Base-by-base conservation (phyloP, 805 yeast genomes). In the Blastobotrys peoriensis region DNA sequence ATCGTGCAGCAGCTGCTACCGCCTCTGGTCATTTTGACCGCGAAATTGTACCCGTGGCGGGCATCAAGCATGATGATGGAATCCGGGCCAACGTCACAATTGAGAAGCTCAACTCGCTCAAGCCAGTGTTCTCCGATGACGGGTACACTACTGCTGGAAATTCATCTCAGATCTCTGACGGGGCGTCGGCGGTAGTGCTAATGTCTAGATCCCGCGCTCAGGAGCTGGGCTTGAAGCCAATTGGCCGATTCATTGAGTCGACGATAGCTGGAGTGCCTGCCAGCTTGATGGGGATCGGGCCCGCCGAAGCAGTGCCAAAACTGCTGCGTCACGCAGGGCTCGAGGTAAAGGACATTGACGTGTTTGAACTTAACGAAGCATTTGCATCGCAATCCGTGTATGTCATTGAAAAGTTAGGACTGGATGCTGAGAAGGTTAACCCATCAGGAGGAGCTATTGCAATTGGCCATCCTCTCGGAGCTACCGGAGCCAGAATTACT, bases 371-470 rank as follows among this genome's bases (percentile, higher is more conserved):
- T 61, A 87, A 86, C 65, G 95, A 86, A 70, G 95, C 95, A 10
- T 86, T 87, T 66, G 81, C 95, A 5, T 91, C 83, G 46, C 95
- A 86, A 52, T 94, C 95, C 46, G 63, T 87, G 54, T 91, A 94
- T 45, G 85, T 86, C 66, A 74, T 83, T 45, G 76, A 84, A 67
- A 67, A 83, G 48, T 71, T 83, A 50, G 68, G 70, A 48, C 63
- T 87, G 46, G 79, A 79, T 48, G 66, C 67, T 22, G 75, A 75
- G 36, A 86, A 84, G 66, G 74, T 87, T 38, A 87, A 87, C 63
- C 87, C 81, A 40, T 83, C 85, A 62, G 95, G 96, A 68, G 96
- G 96, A 65, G 96, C 96, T 19, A 94, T 86, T 55, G 95, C 95
- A 34, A 64, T 87, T 54, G 96, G 96, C 33, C 95, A 87, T 64